Conservation (phyloP, 2,329 filamentous ascomycete genomes). For the Fusarium torulosum region DNA sequence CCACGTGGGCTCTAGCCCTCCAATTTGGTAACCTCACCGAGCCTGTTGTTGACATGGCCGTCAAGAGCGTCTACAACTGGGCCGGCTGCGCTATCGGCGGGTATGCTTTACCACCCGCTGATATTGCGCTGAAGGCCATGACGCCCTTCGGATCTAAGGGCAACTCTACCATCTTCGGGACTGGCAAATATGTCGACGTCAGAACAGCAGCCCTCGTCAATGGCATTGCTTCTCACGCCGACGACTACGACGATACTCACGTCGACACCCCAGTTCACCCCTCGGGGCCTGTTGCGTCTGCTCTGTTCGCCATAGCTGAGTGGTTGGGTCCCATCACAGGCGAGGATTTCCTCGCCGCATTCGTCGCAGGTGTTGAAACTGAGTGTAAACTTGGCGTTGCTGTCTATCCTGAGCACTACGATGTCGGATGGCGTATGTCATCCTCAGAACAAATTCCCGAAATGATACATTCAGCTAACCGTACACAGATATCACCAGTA, state of each 20-base stretch:
- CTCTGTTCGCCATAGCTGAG: slow-evolving; percentile 3
- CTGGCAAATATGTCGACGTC: neutral
- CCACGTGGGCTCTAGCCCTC: slow-evolving; percentile 4
- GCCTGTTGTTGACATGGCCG: neutral
- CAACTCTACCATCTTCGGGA: slow-evolving; percentile 6
- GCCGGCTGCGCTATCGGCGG: slow-evolving; percentile 11
- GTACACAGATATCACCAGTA: neutral
- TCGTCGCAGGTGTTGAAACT: slow-evolving; percentile 1
- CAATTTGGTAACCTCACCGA: slow-evolving; percentile 7
- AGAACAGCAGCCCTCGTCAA: slow-evolving; percentile 8
- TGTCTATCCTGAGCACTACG: slow-evolving; percentile 8
- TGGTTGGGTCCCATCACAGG: slow-evolving; percentile 2
- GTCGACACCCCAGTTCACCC: slow-evolving; percentile 12
- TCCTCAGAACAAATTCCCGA: too few relatives aligned
- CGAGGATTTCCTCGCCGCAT: slow-evolving; percentile 2
- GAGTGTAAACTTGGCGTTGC: slow-evolving; percentile 11
- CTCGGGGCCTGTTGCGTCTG: slow-evolving; percentile 6
- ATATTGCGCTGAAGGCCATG: slow-evolving; percentile 1
- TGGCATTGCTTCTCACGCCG: slow-evolving; percentile 5
- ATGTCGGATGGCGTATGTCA: slow-evolving; percentile 9
- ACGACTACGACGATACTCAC: slow-evolving; percentile 6
- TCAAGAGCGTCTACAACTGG: slow-evolving; percentile 11
- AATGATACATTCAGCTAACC: neutral
- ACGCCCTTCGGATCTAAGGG: neutral
- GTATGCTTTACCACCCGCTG: slow-evolving; percentile 3